Evolutionary conservation across 305 asterid genomes (phyloP).

Genomic region (Fraxinus floribunda): DNA sequence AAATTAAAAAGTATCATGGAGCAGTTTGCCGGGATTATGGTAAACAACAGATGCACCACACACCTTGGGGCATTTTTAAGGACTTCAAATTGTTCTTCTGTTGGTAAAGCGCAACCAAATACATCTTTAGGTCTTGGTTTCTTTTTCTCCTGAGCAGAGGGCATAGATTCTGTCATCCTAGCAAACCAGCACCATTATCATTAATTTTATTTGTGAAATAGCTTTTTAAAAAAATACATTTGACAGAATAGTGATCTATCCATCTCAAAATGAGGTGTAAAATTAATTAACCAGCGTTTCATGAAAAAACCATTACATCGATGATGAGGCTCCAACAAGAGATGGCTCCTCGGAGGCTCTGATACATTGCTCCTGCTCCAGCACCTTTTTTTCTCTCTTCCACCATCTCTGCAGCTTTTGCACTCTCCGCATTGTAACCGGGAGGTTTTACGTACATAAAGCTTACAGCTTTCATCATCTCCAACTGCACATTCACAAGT

Average conservation of each 20-base stretch:
- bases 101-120: constrained; percentile 87
- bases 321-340: constrained; percentile 46
- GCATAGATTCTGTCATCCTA: constrained; percentile 53
- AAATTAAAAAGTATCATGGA: background rate
- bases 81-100: constrained; percentile 94
- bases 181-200: background rate
- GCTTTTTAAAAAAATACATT: background rate
- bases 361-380: background rate
- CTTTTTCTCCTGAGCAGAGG: constrained; percentile 59
- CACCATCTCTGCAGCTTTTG: constrained; percentile 89
- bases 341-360: constrained; percentile 36
- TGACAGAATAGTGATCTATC: constrained; percentile 9
- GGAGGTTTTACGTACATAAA: constrained; percentile 94
- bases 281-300: background rate
- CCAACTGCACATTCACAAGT: constrained; percentile 53
- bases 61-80: constrained; percentile 96
- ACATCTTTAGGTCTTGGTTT: constrained; percentile 80
- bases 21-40: no score
- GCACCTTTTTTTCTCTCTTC: constrained; percentile 43
- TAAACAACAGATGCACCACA: constrained; percentile 4
- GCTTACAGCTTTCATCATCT: constrained; percentile 98
- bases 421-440: constrained; percentile 96
- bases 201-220: background rate
- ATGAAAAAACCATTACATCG: constrained; percentile 44
- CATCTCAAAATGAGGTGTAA: background rate